These are phyloP conservation scores for Symbiodinium pilosum DNA, from an alignment of 73 alveolate genomes.

Conservation along the genomic window DNA sequence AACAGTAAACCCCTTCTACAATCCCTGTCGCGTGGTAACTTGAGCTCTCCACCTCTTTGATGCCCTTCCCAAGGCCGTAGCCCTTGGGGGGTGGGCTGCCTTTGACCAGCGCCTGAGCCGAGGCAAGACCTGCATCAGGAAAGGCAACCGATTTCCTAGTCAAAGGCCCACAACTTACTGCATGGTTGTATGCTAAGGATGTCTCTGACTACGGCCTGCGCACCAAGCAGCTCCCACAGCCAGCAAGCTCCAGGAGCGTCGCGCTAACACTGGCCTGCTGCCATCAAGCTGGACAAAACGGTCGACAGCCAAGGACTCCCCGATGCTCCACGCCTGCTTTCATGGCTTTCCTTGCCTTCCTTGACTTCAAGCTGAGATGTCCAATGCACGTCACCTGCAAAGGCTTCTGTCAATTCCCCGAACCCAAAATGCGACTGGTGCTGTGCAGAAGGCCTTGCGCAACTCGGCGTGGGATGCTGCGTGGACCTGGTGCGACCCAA, in stretches of 20 bases:
- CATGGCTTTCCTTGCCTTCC: neutral
- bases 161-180: too few species aligned
- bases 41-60: too few species aligned
- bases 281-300: neutral
- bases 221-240: neutral
- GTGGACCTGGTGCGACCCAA: neutral
- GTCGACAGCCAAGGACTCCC: too few species aligned
- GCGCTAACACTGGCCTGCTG: neutral
- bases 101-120: neutral
- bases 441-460: neutral
- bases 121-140: neutral
- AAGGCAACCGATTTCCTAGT: neutral
- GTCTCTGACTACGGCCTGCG: neutral
- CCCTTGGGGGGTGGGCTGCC: neutral
- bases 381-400: neutral
- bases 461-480: neutral
- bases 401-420: neutral
- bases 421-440: neutral
- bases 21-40: neutral
- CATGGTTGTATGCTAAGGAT: too few species aligned
- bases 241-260: neutral
- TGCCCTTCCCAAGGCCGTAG: neutral
- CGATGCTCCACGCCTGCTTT: too few species aligned
- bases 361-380: neutral
- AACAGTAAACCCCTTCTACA: neutral